These are phyloP conservation scores for Dryadomyces sulphureus DNA, from an alignment of 2,329 filamentous ascomycete genomes.

Conservation along the genomic window DNA sequence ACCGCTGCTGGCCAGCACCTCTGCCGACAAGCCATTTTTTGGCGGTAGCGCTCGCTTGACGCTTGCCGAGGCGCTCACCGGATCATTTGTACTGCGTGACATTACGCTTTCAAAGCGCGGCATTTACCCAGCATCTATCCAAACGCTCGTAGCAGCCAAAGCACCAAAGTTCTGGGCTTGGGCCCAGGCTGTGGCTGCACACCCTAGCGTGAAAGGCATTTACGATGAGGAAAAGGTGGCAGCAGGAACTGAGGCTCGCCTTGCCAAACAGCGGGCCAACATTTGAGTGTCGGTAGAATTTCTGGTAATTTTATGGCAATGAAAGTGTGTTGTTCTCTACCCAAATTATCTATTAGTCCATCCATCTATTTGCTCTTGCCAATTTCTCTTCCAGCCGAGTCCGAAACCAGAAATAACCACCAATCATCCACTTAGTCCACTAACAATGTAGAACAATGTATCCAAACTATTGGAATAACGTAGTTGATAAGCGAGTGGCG, in stretches of 20 bases:
- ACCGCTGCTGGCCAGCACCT: conserved; percentile 40
- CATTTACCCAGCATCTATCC: conserved; percentile 28
- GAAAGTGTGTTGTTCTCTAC: background rate
- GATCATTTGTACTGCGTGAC: conserved; percentile 51
- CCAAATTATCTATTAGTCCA: no score
- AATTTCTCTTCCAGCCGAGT: conserved; percentile 29
- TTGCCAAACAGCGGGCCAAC: conserved; percentile 10
- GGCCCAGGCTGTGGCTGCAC: conserved; percentile 41
- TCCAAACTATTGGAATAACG: conserved; percentile 21
- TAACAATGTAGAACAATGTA: conserved; percentile 23
- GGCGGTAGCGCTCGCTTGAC: conserved; percentile 50
- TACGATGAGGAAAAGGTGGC: conserved; percentile 38
- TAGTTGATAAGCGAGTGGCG: background rate
- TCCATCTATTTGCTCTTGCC: conserved; percentile 16
- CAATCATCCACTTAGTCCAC: conserved; percentile 19
- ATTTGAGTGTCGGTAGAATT: background rate
- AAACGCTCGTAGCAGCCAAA: conserved; percentile 24
- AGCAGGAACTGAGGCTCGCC: conserved; percentile 12
- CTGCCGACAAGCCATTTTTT: conserved; percentile 38
- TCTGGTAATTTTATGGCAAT: background rate
- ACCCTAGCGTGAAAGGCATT: conserved; percentile 52
- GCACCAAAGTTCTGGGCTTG: conserved; percentile 55
- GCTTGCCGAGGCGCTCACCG: conserved; percentile 57
- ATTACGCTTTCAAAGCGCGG: conserved; percentile 37
- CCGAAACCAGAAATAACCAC: conserved; percentile 24